Base-by-base conservation (phyloP, 1,284 basidiomycete species). In the Macrocystidia cucumis region DNA sequence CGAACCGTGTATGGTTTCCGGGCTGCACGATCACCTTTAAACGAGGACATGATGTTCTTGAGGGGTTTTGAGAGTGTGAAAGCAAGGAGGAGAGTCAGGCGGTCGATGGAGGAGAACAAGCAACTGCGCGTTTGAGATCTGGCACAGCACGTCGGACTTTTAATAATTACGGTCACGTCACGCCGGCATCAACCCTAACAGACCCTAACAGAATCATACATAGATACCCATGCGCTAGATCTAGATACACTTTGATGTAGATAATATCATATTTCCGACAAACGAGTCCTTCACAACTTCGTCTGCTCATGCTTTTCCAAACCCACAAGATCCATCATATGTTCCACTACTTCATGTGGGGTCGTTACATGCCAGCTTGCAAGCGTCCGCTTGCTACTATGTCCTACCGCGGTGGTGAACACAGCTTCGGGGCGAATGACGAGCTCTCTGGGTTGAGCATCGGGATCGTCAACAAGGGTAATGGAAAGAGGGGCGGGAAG, bases 321-420 rank as follows among this genome's bases (percentile, higher is more conserved):
- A n/a, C n/a, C 53, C 5, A 63, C 64, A 32, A 68, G 41, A 35
- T 69, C 56, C 38, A 84, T 55, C 70, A 88, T 75, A 48, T 79
- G 72, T 8, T 78, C 75, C 18, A 89, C 72, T 43, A 88, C 71
- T 61, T 87, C 85, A 38, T 70, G 69, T 11, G 84, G 79, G 27
- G 74, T 74, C 41, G 86, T 90, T 38, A 93, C 84, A 60, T 92
- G 90, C 88, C 90, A 93, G 30, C 72, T 74, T 9, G 89, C 91
- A 38, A 91, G 65, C 33, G 91, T 93, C 51, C 86, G 78, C 65
- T 93, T 93, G 48, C 77, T 80, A 46, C 78, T 78, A 43, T 86
- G 82, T 0, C 91, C 89, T 14, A 95, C 89, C 19, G 88, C 85
- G 5, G 86, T 90, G 11, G 88, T 85, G 68, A 92, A 93, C 17